Conservation (phyloP, 2,329 filamentous ascomycete species). For the Gaeumannomyces tritici region DNA sequence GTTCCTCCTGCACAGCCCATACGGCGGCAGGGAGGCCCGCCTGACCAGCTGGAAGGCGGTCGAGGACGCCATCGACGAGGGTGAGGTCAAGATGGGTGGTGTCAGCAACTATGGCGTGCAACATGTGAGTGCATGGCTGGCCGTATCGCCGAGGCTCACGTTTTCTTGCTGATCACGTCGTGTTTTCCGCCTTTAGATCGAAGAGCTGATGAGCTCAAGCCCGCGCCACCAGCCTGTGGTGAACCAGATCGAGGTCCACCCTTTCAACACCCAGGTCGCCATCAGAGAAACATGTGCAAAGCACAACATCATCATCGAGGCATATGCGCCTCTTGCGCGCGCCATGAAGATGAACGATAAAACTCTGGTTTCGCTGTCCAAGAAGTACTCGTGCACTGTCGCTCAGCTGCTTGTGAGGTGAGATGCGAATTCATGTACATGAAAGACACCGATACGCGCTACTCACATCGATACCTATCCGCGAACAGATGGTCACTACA, state of each 20-base stretch:
- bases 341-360: slow-evolving; percentile 62
- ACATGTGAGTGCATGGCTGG: slow-evolving; percentile 42
- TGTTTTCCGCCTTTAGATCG: slow-evolving; percentile 33
- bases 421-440: slow-evolving; percentile 4
- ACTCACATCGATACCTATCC: neutral
- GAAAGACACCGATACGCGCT: neutral
- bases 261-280: slow-evolving; percentile 64
- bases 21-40: slow-evolving; percentile 59
- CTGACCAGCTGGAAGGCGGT: slow-evolving; percentile 68
- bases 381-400: slow-evolving; percentile 52
- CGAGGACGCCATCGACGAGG: slow-evolving; percentile 64
- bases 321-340: slow-evolving; percentile 69
- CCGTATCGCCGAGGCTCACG: neutral
- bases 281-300: slow-evolving; percentile 59
- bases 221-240: slow-evolving; percentile 57
- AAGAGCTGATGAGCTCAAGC: slow-evolving; percentile 56
- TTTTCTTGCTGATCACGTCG: neutral
- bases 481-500: slow-evolving; percentile 62
- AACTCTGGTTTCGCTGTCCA: slow-evolving; percentile 48
- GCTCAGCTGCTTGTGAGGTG: slow-evolving; percentile 57
- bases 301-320: slow-evolving; percentile 62
- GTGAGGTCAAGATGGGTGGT: slow-evolving; percentile 61
- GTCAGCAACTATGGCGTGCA: slow-evolving; percentile 72
- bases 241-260: slow-evolving; percentile 76
- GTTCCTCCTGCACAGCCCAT: slow-evolving; percentile 71